These are phyloP conservation scores for Beauveria bassiana DNA, from an alignment of 2,329 filamentous ascomycete genomes.

Conservation along the genomic window DNA sequence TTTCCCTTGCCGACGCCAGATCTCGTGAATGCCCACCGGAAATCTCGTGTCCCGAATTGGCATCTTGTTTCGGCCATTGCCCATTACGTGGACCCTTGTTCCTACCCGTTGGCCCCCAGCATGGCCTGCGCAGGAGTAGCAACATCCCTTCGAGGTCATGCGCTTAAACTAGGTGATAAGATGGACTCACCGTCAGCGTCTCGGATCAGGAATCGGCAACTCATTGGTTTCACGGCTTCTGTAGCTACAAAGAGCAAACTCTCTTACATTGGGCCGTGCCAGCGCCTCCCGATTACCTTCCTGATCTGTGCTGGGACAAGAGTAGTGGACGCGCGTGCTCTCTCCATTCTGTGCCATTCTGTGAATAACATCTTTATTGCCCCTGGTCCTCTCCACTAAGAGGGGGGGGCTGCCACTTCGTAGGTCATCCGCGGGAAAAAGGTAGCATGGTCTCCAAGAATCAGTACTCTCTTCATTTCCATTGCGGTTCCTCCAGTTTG, in stretches of 20 bases:
- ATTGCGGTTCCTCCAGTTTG: neutral
- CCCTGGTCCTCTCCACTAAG: too few species aligned
- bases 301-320: neutral
- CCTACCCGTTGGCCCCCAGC: neutral
- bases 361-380: neutral
- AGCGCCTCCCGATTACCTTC: neutral
- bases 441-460: too few species aligned
- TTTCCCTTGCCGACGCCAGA: neutral
- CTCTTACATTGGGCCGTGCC: neutral
- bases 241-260: neutral
- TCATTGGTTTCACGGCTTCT: neutral
- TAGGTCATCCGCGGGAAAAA: too few species aligned
- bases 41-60: slow-evolving; percentile 28
- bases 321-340: neutral
- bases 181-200: too few species aligned
- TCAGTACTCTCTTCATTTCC: neutral
- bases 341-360: neutral
- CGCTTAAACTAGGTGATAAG: neutral
- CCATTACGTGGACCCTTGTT: slow-evolving; percentile 2
- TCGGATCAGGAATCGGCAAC: neutral
- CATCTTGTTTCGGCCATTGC: slow-evolving; percentile 10
- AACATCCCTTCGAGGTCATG: too few species aligned
- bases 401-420: too few species aligned
- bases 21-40: neutral
- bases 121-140: too few species aligned